These are phyloP conservation scores for Trametes coccinea DNA, from an alignment of 768 basidiomycete genomes.

Conservation along the genomic window DNA sequence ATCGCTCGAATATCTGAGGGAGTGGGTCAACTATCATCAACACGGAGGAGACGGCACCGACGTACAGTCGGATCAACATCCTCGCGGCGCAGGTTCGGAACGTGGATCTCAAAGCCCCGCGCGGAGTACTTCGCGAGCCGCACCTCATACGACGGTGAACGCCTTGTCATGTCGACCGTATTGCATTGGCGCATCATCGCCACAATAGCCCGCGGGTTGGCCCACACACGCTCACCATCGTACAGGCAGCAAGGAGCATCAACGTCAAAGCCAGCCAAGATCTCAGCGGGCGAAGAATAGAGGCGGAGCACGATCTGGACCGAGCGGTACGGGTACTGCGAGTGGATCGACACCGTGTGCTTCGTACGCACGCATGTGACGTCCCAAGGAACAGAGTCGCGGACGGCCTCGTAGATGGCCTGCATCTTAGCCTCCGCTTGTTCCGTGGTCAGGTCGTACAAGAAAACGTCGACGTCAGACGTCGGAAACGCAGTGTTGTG, in stretches of 20 bases:
- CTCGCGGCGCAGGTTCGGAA: slow-evolving; percentile 49
- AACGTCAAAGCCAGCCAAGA: slow-evolving; percentile 68
- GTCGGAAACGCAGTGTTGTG: slow-evolving; percentile 57
- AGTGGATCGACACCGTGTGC: slow-evolving; percentile 66
- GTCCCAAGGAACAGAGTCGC: slow-evolving; percentile 69
- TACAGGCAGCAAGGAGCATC: slow-evolving; percentile 63
- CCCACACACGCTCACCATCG: slow-evolving; percentile 56
- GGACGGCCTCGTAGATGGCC: slow-evolving; percentile 60
- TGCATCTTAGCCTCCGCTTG: slow-evolving; percentile 64
- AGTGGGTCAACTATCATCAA: not conserved
- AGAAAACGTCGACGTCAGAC: slow-evolving; percentile 64
- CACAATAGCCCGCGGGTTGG: slow-evolving; percentile 57
- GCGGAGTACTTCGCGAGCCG: slow-evolving; percentile 58
- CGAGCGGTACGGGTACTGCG: slow-evolving; percentile 64
- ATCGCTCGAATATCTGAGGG: slow-evolving; percentile 58
- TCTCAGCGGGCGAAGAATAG: slow-evolving; percentile 62
- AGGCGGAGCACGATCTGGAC: slow-evolving; percentile 67
- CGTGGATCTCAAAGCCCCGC: slow-evolving; percentile 57
- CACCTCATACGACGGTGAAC: slow-evolving; percentile 66
- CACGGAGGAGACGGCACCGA: not conserved
- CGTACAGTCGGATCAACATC: slow-evolving; percentile 60
- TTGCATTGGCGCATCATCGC: slow-evolving; percentile 70
- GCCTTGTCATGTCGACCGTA: slow-evolving; percentile 60
- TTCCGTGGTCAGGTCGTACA: slow-evolving; percentile 58
- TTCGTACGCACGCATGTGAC: slow-evolving; percentile 66